These are phyloP conservation scores for Ganoderma meredithae DNA, from an alignment of 1,284 basidiomycete genomes.

Conservation along the genomic window DNA sequence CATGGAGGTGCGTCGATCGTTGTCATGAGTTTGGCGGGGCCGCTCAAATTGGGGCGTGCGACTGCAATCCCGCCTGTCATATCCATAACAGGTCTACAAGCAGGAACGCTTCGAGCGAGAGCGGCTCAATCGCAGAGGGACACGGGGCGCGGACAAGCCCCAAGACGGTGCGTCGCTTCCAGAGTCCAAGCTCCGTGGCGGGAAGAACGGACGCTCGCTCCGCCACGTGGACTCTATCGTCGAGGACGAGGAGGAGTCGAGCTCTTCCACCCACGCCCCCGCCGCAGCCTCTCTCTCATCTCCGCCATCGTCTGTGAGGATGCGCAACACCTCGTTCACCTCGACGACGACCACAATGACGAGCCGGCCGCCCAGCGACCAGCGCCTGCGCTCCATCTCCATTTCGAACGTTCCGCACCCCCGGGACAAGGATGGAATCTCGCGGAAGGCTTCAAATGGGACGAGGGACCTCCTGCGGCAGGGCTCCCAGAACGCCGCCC, in stretches of 20 bases:
- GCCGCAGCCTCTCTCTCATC: constrained; percentile 33
- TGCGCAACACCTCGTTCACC: constrained; percentile 37
- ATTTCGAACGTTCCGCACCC: constrained; percentile 37
- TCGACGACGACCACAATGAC: constrained; percentile 19
- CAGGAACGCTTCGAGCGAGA: constrained; percentile 37
- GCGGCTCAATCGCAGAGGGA: constrained; percentile 37
- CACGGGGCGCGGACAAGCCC: constrained; percentile 11
- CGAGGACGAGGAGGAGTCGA: constrained; percentile 49
- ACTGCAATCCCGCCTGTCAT: background rate
- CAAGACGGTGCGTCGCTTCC: constrained; percentile 15
- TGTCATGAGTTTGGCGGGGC: constrained; percentile 26
- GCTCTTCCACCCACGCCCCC: constrained; percentile 29
- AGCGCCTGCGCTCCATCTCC: constrained; percentile 38
- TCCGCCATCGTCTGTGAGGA: constrained; percentile 23
- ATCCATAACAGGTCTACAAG: constrained; percentile 38
- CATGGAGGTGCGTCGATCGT: constrained; percentile 75
- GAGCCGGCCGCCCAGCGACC: constrained; percentile 25
- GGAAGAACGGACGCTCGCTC: constrained; percentile 40
- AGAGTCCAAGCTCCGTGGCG: constrained; percentile 3
- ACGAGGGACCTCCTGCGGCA: background rate
- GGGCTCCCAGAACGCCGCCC: constrained; percentile 29
- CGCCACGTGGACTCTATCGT: constrained; percentile 68
- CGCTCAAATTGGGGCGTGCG: constrained; percentile 11
- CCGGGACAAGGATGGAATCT: constrained; percentile 31
- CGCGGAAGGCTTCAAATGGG: constrained; percentile 24